phyloP scores from a whole-genome alignment of 208 protist species.

The Trypanosoma platydactyli region DNA sequence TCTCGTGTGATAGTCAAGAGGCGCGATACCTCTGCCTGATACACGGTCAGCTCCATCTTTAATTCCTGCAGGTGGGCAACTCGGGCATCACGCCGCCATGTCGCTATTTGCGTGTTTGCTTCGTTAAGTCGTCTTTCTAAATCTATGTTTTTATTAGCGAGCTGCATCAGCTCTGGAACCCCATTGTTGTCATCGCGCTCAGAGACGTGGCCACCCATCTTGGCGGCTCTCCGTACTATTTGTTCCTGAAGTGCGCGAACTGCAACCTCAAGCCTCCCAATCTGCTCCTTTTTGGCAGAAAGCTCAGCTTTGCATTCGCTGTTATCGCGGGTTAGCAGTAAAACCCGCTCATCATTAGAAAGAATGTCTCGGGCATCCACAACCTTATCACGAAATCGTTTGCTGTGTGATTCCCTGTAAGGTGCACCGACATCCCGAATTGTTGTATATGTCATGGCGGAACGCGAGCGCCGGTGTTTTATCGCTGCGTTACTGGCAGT shows the following conservation, averaged over 20 bases:
- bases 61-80: slow-evolving; percentile 41
- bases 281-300: slow-evolving; percentile 31
- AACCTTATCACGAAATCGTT: slow-evolving; percentile 22
- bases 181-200: not conserved
- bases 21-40: slow-evolving; percentile 36
- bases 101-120: slow-evolving; percentile 32
- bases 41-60: slow-evolving; percentile 41
- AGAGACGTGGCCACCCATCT: not conserved
- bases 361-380: slow-evolving; percentile 10
- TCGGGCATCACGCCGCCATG: slow-evolving; percentile 40
- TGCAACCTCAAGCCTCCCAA: slow-evolving; percentile 37
- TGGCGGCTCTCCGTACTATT: not conserved
- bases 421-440: slow-evolving; percentile 5
- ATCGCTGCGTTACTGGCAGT: not conserved
- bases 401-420: slow-evolving; percentile 21
- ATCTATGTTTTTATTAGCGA: slow-evolving; percentile 21
- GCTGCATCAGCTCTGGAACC: not conserved
- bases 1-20: slow-evolving; percentile 10
- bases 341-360: slow-evolving; percentile 13
- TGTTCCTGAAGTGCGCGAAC: slow-evolving; percentile 37
- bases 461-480: not conserved
- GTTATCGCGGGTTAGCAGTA: slow-evolving; percentile 18
- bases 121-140: slow-evolving; percentile 38
- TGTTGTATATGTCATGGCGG: not conserved
- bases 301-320: slow-evolving; percentile 31